Percentiles rank a stretch among this genome's conserved stretches.
phyloP scores from a whole-genome alignment of 306 rosid species.

The peach (Prunus persica) region Prunus_persica_NCBIv2 NC_034015.1:20312001-20312500 shows the following conservation, averaged over 20 bases:
- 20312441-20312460: no score
- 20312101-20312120: not conserved
- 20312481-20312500: not conserved
- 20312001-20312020: not conserved
- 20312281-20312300: slow-evolving; percentile 96
- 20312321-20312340: slow-evolving; percentile 89
- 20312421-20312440: not conserved
- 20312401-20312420: slow-evolving; percentile 87
- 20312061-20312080: not conserved
- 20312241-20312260: slow-evolving; percentile 30
- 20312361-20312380: slow-evolving; percentile 68
- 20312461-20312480: not conserved
- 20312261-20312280: slow-evolving; percentile 97
- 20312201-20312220: not conserved
- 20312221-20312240: slow-evolving; percentile 2
- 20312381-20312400: slow-evolving; percentile 83
- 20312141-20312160: not conserved
- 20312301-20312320: slow-evolving; percentile 94
- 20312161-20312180: not conserved
- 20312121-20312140: not conserved
- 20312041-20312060: not conserved
- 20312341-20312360: slow-evolving; percentile 86
- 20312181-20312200: not conserved
- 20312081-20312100: not conserved
- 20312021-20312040: not conserved